Conservation (phyloP, 2,329 filamentous ascomycete genomes). For the Hymenoscyphus fructigenus region DNA sequence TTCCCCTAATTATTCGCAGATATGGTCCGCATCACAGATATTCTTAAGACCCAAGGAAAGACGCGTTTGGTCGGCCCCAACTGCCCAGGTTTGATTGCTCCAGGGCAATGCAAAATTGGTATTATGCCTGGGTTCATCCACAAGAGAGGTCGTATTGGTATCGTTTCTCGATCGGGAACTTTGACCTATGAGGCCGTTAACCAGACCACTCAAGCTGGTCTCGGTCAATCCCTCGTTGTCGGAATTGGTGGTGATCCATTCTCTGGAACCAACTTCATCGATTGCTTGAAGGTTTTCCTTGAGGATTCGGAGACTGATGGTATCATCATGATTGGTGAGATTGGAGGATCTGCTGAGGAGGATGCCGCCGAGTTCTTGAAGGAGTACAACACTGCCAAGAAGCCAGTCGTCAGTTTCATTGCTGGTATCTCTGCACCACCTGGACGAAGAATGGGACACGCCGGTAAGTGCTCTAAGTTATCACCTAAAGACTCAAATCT, state of each 20-base stretch:
- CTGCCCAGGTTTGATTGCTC: constrained; percentile 95
- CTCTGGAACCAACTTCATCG: constrained; percentile 99
- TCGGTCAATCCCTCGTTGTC: constrained; percentile 96
- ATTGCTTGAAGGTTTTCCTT: constrained; percentile 96
- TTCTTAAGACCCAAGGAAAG: constrained; percentile 96
- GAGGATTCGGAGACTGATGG: constrained; percentile 95
- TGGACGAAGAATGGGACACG: constrained; percentile 97
- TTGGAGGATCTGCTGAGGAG: constrained; percentile 95
- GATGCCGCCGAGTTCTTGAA: constrained; percentile 96
- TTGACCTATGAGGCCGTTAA: constrained; percentile 99
- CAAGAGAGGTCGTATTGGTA: constrained; percentile 97
- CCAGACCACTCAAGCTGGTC: constrained; percentile 95
- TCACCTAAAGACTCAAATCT: constrained; percentile 14
- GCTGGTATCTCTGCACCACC: constrained; percentile 97
- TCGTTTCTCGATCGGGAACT: constrained; percentile 96
- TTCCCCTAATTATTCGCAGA: constrained; percentile 53
- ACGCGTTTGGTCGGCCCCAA: constrained; percentile 95
- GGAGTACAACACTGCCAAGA: constrained; percentile 85
- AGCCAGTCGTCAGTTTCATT: constrained; percentile 97
- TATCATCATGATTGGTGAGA: constrained; percentile 99
- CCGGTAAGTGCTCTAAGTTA: constrained; percentile 53
- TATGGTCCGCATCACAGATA: constrained; percentile 98
- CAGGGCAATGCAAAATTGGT: constrained; percentile 98
- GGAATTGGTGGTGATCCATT: constrained; percentile 99
- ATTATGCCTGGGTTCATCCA: constrained; percentile 99